Evolutionary conservation across 768 basidiomycete genomes (phyloP).

Genomic region (Bullera alba): DNA sequence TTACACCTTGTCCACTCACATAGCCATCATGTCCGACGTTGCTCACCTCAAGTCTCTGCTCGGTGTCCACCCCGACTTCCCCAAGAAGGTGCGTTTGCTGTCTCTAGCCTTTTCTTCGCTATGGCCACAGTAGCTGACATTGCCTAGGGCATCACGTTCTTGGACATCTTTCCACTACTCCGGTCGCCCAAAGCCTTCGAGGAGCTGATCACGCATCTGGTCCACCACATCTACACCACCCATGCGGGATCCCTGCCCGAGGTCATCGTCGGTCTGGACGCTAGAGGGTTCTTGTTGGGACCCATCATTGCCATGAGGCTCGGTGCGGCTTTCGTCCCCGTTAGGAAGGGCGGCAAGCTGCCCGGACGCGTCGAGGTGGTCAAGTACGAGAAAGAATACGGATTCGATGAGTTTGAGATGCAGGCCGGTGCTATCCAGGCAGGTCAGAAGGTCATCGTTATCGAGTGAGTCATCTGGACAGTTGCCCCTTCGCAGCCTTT

Average conservation of each 20-base stretch:
- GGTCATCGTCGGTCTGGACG: constrained; percentile 89
- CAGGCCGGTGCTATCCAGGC: constrained; percentile 75
- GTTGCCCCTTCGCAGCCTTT: too few species aligned
- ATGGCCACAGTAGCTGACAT: not conserved
- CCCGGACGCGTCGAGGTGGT: constrained; percentile 72
- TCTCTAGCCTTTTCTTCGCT: constrained; percentile 3
- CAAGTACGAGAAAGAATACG: constrained; percentile 88
- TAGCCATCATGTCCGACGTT: constrained; percentile 56
- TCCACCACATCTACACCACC: constrained; percentile 74
- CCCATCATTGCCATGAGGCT: constrained; percentile 84
- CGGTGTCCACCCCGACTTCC: constrained; percentile 58
- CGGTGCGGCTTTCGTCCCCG: constrained; percentile 90
- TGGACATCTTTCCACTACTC: constrained; percentile 91
- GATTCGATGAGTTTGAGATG: constrained; percentile 90
- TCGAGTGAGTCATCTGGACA: constrained; percentile 59
- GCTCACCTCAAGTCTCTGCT: constrained; percentile 53
- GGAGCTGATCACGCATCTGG: constrained; percentile 78
- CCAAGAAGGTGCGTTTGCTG: constrained; percentile 64
- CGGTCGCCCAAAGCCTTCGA: constrained; percentile 80
- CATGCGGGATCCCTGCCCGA: constrained; percentile 49
- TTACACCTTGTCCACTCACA: not conserved
- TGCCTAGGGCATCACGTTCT: constrained; percentile 76
- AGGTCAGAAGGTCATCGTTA: constrained; percentile 74
- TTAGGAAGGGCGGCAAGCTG: constrained; percentile 89
- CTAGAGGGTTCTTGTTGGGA: constrained; percentile 89